These are phyloP conservation scores for Coemansia aciculifera DNA, from an alignment of 192 early-diverging fungal genomes.

Conservation along the genomic window DNA sequence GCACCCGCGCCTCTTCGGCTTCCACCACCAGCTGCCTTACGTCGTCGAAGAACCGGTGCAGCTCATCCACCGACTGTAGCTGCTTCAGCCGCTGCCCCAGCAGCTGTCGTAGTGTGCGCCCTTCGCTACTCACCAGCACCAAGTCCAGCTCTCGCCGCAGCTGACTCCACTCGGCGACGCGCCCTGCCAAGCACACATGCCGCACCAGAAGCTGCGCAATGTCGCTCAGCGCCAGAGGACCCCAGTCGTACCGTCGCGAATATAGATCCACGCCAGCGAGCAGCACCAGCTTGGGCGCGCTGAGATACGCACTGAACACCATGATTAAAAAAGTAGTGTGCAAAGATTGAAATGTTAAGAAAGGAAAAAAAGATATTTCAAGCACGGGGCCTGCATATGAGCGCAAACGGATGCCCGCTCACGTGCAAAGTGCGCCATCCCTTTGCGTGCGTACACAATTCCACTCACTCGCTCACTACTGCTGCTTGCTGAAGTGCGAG, in stretches of 20 bases:
- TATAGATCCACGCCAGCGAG: slow-evolving; percentile 45
- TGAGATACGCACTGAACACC: slow-evolving; percentile 32
- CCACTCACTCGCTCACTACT: not conserved
- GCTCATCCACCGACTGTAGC: slow-evolving; percentile 25
- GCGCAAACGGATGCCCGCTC: not conserved
- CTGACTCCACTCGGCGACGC: slow-evolving; percentile 8
- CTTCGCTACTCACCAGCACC: slow-evolving; percentile 7
- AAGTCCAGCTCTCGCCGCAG: slow-evolving; percentile 4
- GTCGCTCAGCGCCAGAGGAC: slow-evolving; percentile 28
- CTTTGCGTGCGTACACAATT: not conserved
- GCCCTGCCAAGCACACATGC: slow-evolving; percentile 21
- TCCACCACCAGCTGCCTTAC: slow-evolving; percentile 22
- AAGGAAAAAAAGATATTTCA: not conserved
- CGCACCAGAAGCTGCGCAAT: slow-evolving; percentile 27
- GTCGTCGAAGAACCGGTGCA: slow-evolving; percentile 38
- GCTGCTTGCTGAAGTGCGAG: not conserved
- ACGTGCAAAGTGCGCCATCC: slow-evolving; percentile 4
- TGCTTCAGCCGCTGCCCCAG: slow-evolving; percentile 15
- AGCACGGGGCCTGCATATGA: not conserved
- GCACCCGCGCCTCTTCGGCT: slow-evolving; percentile 9
- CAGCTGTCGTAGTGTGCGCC: slow-evolving; percentile 16
- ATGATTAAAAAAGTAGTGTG: not conserved
- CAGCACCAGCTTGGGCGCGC: slow-evolving; percentile 38
- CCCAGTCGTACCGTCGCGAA: slow-evolving; percentile 48
- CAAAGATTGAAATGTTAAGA: too few relatives aligned